A percentile compares a stretch with the other conserved stretches of the same genome.
These are phyloP conservation scores for Nasturtium officinale DNA, from an alignment of 345 rosid species.

Conservation along the genomic window DNA sequence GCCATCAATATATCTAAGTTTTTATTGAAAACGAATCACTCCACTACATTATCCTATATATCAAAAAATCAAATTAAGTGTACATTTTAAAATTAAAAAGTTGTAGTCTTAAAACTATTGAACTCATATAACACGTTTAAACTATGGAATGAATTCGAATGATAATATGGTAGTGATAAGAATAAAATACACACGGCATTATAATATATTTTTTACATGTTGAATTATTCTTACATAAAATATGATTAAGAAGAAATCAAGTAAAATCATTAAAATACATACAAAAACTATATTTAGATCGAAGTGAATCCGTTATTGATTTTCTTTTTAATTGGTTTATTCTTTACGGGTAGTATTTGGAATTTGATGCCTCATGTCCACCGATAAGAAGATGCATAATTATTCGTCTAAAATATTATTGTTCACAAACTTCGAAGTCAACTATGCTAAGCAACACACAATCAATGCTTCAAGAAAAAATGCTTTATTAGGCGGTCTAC, in stretches of 20 bases:
- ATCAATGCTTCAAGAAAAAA: background rate
- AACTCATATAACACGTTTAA: background rate
- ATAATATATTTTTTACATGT: background rate
- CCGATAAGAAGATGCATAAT: slow-evolving; percentile 10
- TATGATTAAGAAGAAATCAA: background rate
- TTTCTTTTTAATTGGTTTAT: background rate
- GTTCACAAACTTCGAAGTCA: slow-evolving; percentile 1
- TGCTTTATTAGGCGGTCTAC: slow-evolving; percentile 11
- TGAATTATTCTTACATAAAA: background rate
- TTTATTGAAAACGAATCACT: background rate
- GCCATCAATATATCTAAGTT: slow-evolving; percentile 7
- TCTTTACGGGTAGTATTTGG: background rate
- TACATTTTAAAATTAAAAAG: no score
- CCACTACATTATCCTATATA: background rate
- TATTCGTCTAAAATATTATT: background rate
- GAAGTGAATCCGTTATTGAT: background rate
- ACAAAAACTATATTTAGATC: background rate
- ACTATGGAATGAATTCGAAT: background rate
- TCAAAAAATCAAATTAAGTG: background rate
- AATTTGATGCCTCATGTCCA: slow-evolving; percentile 26
- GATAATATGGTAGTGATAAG: background rate
- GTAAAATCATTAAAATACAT: background rate
- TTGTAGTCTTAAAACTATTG: background rate
- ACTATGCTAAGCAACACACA: background rate
- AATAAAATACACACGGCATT: background rate